Evolutionary conservation across 345 rosid species (phyloP), one percentile per base, ranked within the genome.

Genomic region (Punica granatum): DNA sequence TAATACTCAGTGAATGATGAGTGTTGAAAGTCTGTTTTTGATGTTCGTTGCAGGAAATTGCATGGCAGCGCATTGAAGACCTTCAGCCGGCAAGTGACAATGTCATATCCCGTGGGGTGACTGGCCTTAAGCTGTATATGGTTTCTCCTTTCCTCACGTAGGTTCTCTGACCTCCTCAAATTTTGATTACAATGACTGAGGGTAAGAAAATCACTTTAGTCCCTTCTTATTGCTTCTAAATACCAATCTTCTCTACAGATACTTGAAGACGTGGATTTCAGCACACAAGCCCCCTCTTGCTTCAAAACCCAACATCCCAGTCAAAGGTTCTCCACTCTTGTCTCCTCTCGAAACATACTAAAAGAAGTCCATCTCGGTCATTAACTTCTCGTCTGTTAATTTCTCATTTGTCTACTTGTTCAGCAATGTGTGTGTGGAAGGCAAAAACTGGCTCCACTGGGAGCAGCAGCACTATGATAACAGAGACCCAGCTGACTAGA

Each of bases 91-190:
- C 85, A 74, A 88, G 76, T 70, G 80, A 77, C 59, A 87, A 82
- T 63, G 97, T 95, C 46, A 91, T 95, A 81, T 85, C 98, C 72
- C 99, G 85, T 68, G 84, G 97, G 69, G 73, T 79, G 72, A 80
- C 90, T 56, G 98, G 96, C 74, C 86, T 89, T 58, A 95, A 92
- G 87, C 86, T 95, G 69, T 95, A 95, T 72, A 95, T 95, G 99
- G 97, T 92, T 70, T 82, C 99, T 36, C 99, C 97, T 19, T 92
- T 95, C 77, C 81, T 95, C 74, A 73, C 43, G 99, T 95, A 75
- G 82, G 97, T 85, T 58, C 61, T 69, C 36, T 46, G 41, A 44
- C 31, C 7, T 30, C 42, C 23, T 19, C 18, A 44, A 19, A 15
- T 62, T 25, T 46, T 58, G 19, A n/a, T 34, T 37, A 33, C 53